Evolutionary conservation across 352 stramenopile species (phyloP).

Genomic region (Phytophthora quininea): DNA sequence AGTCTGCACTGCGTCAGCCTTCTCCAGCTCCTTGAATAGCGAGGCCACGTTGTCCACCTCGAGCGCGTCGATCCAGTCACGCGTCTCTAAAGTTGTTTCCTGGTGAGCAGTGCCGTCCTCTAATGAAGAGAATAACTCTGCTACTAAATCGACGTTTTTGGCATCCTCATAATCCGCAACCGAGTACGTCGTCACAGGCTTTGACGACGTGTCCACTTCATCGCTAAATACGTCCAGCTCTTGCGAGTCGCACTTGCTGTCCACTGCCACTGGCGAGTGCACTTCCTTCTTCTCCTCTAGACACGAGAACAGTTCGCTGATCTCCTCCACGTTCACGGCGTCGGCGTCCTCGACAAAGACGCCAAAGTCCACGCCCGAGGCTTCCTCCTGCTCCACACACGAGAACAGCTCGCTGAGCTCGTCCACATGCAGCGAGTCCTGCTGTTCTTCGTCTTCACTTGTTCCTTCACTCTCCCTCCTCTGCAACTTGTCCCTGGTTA

Average conservation of each 20-base stretch:
- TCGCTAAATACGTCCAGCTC: slow-evolving; percentile 4
- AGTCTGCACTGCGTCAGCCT: slow-evolving; percentile 11
- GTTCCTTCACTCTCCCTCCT: slow-evolving; percentile 17
- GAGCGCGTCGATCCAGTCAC: slow-evolving; percentile 58
- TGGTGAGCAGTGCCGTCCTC: slow-evolving; percentile 20
- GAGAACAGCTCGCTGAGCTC: slow-evolving; percentile 62
- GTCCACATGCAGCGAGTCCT: slow-evolving; percentile 57
- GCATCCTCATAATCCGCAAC: slow-evolving; percentile 27
- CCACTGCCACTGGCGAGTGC: slow-evolving; percentile 21
- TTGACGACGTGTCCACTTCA: slow-evolving; percentile 1
- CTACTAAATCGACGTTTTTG: slow-evolving; percentile 52
- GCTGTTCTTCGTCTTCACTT: slow-evolving; percentile 28
- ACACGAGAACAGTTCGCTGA: slow-evolving; percentile 54
- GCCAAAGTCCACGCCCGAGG: slow-evolving; percentile 45
- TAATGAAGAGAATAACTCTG: slow-evolving; percentile 43
- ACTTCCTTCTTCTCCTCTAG: slow-evolving; percentile 38
- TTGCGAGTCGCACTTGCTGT: background rate
- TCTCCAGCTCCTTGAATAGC: slow-evolving; percentile 57
- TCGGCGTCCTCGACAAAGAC: slow-evolving; percentile 59
- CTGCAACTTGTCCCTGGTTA: slow-evolving; percentile 14
- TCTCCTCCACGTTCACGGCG: slow-evolving; percentile 60
- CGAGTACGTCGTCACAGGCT: background rate
- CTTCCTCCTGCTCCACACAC: slow-evolving; percentile 53
- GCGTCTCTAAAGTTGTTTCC: slow-evolving; percentile 18
- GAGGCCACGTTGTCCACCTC: slow-evolving; percentile 55